Evolutionary conservation across 805 yeast species (phyloP), one percentile per base, ranked within the genome.

Genomic region (Candida namnaoensis): DNA sequence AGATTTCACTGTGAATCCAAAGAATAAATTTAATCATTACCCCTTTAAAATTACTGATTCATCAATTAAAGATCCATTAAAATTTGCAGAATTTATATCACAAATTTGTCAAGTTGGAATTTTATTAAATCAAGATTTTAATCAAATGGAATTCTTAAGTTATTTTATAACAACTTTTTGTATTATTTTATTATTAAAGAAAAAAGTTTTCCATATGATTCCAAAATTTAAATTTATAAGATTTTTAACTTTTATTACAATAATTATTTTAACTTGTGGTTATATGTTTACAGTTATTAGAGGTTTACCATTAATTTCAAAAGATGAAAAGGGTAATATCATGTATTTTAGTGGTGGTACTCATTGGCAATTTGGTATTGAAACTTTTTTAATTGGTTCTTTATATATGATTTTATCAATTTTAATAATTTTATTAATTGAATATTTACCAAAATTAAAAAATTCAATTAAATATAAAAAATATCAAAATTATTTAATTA

Each of bases 301-400:
- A 48, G 68, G 69, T 1, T 76, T 79, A 1, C 88, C 91, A 3
- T 76, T 85, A 38, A 47, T 84, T 15, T 78, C 81, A 1, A 66
- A 64, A 41, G 64, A 72, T 51, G 75, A 69, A 3, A 53, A 74
- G 3, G 76, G 74, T 11, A 61, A 64, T n/a, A 55, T 80, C 3
- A 72, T 78, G 59, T 70, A 65, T 49, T 70, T 81, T 42, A 72
- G 83, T 44, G 87, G 87, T 12, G 88, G 86, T 4, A 58, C 62
- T 4, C 74, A 71, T 42, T 78, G 78, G 66, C 91, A 83, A 60
- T 78, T 82, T 58, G 91, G 93, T 1, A 60, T 74, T 5, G 95
- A 85, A 54, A 69, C 79, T 4, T 52, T 78, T 5, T 56, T 80
- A 3, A 71, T 82, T 7, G 70, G 75, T 3, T 56, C 51, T 2